Evolutionary conservation across 768 basidiomycete species (phyloP), one percentile per base, ranked within the genome.

Genomic region (Lactarius quietus): DNA sequence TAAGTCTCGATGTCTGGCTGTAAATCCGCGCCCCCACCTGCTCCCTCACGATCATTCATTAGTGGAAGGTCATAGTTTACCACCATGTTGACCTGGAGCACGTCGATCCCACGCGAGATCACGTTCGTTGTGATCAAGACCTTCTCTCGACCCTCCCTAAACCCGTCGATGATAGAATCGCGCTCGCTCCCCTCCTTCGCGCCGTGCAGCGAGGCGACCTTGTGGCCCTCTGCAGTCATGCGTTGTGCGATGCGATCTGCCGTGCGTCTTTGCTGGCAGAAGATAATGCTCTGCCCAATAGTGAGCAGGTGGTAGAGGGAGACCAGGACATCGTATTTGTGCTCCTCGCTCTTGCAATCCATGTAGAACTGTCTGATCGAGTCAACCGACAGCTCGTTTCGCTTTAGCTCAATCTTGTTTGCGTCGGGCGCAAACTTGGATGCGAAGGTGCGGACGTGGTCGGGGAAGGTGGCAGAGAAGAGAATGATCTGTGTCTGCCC

Each of bases 71-170:
- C 95, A 73, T 98, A 99, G 78, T 98, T 98, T 76, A 99, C 94
- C n/a, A 98, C 96, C 95, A 99, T 95, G 81, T 98, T 99, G 71
- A 99, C 97, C 79, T 98, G 96, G 62, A 94, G 82, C 72, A 99
- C 97, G 72, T 99, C 97, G 78, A 99, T 98, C 51, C 97, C 97
- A 20, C 97, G 88, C 1, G 97, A 95, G 68, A 98, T 91, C 73
- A 99, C 97, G 76, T 99, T 99, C 43, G 97, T 99, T 59, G 97
- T 98, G 74, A 99, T 99, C 69, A 99, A 79, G 57, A 95, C 95
- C 76, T 99, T 99, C 74, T 94, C 94, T 70, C 89, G 90, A 61
- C 97, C 97, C 72, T 97, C 90, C 41, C 97, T 85, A 86, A 98
- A 99, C 35, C 86, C 87, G 74, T 98, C 95, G 71, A 99, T 95